Conservation (phyloP, 106 monocot genomes). For the Hemerocallis citrina region DNA sequence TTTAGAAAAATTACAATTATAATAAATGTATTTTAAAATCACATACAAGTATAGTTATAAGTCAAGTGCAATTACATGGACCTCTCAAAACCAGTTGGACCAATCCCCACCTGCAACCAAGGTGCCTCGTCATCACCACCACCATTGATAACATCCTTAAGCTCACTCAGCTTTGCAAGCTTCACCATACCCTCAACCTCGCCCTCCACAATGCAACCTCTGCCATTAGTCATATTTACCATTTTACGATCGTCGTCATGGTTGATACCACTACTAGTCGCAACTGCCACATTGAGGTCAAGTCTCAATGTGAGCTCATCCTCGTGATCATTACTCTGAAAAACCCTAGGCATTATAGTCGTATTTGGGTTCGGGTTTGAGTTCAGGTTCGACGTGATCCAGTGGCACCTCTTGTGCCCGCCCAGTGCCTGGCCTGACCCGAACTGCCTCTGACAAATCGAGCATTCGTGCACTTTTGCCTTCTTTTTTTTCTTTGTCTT, state of each 20-base stretch:
- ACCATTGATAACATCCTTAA: slow-evolving; percentile 44
- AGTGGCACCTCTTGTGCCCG: slow-evolving; percentile 62
- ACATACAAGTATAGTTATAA: too few species aligned
- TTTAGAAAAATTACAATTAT: too few species aligned
- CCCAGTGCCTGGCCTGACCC: slow-evolving; percentile 68
- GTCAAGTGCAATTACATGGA: too few species aligned
- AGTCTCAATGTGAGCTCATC: slow-evolving; percentile 28
- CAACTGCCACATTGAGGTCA: slow-evolving; percentile 46
- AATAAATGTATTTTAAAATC: too few species aligned
- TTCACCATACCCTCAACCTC: slow-evolving; percentile 46
- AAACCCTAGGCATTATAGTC: too few species aligned
- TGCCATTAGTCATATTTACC: not conserved
- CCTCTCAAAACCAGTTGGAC: slow-evolving; percentile 15
- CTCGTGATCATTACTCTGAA: not conserved
- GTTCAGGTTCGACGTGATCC: slow-evolving; percentile 27
- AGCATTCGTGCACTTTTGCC: slow-evolving; percentile 62
- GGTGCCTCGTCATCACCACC: slow-evolving; percentile 27
- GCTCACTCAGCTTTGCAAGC: slow-evolving; percentile 52
- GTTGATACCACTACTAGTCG: not conserved
- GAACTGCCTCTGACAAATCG: slow-evolving; percentile 60
- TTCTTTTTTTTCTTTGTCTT: too few species aligned
- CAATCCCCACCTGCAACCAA: slow-evolving; percentile 73
- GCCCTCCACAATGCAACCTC: slow-evolving; percentile 13
- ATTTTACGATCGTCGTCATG: not conserved
- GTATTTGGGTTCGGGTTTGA: not conserved